Percentiles rank a stretch among this genome's conserved stretches.
Evolutionary conservation across 305 asterid species (phyloP).

Genomic region (Withania somnifera): DNA sequence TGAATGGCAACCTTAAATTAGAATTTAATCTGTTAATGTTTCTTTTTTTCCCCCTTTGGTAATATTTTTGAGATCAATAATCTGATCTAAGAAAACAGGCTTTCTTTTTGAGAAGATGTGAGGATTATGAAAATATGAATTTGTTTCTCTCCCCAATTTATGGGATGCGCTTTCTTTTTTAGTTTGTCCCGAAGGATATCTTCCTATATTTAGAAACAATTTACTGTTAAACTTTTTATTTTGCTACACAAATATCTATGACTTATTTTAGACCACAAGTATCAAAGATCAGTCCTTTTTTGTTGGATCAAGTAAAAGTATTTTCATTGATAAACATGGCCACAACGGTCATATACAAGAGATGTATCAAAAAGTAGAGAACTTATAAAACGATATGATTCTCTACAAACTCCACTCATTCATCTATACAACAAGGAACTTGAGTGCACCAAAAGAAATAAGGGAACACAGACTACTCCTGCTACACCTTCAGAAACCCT

Average conservation of each 20-base stretch:
- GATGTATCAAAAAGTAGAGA: not conserved
- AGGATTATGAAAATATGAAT: not conserved
- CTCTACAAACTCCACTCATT: not conserved
- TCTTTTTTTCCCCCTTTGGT: not conserved
- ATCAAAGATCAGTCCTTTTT: too few relatives aligned
- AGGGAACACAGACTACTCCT: too few relatives aligned
- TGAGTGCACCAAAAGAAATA: not conserved
- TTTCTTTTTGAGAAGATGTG: not conserved
- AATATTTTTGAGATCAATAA: not conserved
- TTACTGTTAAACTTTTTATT: not conserved
- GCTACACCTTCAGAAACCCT: not conserved
- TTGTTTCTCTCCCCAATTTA: not conserved
- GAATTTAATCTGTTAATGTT: not conserved
- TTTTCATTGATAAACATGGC: not conserved
- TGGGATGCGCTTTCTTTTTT: not conserved
- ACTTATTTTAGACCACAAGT: not conserved
- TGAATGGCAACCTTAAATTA: not conserved
- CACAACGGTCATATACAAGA: not conserved
- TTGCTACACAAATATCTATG: not conserved
- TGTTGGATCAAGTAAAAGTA: not conserved
- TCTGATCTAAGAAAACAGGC: not conserved
- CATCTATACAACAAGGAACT: not conserved
- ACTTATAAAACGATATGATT: not conserved
- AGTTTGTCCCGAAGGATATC: not conserved
- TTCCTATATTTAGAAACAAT: too few relatives aligned